Conservation (phyloP, 352 stramenopile genomes). For the Pythium plurisporium region DNA sequence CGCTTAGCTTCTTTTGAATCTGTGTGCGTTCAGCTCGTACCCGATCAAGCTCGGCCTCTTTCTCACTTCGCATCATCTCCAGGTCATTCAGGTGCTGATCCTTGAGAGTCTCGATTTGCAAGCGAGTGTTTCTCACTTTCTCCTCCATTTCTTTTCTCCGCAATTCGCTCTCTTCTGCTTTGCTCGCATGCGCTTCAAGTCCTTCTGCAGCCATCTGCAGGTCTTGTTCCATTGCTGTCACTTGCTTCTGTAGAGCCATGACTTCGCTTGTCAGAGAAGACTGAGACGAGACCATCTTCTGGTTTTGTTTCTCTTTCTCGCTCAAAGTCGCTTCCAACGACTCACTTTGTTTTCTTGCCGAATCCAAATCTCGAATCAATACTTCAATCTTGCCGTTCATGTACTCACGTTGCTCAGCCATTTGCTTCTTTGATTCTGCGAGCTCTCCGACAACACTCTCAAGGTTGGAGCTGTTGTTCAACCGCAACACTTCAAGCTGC, state of each 20-base stretch:
- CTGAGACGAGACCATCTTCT: constrained; percentile 60
- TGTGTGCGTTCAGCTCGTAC: constrained; percentile 35
- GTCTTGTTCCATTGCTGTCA: constrained; percentile 58
- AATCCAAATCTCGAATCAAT: constrained; percentile 56
- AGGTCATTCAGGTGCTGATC: constrained; percentile 58
- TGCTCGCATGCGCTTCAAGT: constrained; percentile 58
- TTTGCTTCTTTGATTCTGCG: constrained; percentile 24
- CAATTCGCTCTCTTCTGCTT: constrained; percentile 53
- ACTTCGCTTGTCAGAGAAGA: constrained; percentile 53
- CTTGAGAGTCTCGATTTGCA: constrained; percentile 46
- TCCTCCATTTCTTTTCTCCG: constrained; percentile 46
- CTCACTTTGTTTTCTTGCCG: constrained; percentile 33
- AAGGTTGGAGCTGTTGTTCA: constrained; percentile 36
- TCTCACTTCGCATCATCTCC: constrained; percentile 58
- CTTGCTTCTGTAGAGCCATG: constrained; percentile 58
- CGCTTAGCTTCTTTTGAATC: constrained; percentile 18
- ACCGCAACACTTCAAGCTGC: constrained; percentile 33
- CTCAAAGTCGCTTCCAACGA: constrained; percentile 34
- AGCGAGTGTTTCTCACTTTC: constrained; percentile 40
- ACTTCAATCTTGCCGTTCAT: constrained; percentile 64
- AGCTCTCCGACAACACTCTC: constrained; percentile 31
- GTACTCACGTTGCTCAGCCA: constrained; percentile 59
- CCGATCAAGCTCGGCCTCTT: constrained; percentile 48
- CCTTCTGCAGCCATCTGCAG: constrained; percentile 59
- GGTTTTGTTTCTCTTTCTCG: constrained; percentile 67